A percentile compares a stretch with the other conserved stretches of the same genome.
phyloP scores from a whole-genome alignment of 305 asterid species.

The Stenogyne calaminthoides region DNA sequence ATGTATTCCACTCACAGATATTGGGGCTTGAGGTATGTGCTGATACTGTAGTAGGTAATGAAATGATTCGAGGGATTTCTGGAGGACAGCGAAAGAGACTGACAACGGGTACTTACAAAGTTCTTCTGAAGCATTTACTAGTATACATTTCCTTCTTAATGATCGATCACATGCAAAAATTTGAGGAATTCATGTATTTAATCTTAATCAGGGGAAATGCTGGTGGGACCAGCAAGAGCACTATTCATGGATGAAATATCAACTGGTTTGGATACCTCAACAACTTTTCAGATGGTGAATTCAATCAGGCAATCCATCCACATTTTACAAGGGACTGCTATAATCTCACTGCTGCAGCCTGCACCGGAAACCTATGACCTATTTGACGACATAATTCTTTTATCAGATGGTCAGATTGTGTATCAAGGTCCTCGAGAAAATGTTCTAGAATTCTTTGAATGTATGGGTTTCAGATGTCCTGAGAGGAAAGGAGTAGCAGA shows the following conservation, averaged over 20 bases:
- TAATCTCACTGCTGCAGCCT: slow-evolving; percentile 89
- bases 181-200: background rate
- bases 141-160: background rate
- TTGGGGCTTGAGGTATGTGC: slow-evolving; percentile 96
- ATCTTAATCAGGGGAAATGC: slow-evolving; percentile 70
- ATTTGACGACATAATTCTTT: slow-evolving; percentile 79
- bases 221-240: slow-evolving; percentile 94
- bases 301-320: slow-evolving; percentile 82
- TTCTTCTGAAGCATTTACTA: background rate
- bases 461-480: slow-evolving; percentile 87
- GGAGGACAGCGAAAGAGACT: slow-evolving; percentile 94
- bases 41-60: slow-evolving; percentile 93
- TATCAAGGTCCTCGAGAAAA: slow-evolving; percentile 85
- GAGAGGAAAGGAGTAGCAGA: slow-evolving; percentile 94
- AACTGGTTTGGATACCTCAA: slow-evolving; percentile 89
- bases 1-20: slow-evolving; percentile 45
- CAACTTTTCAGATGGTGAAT: slow-evolving; percentile 83
- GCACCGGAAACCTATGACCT: slow-evolving; percentile 88
- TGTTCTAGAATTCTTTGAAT: slow-evolving; percentile 71
- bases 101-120: slow-evolving; percentile 62
- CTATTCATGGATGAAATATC: slow-evolving; percentile 96
- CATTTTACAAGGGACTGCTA: slow-evolving; percentile 77
- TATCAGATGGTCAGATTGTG: slow-evolving; percentile 78
- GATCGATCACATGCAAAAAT: background rate
- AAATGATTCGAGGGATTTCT: slow-evolving; percentile 89